Conservation (phyloP, 805 yeast genomes). For the Komagataella kurtzmanii region DNA sequence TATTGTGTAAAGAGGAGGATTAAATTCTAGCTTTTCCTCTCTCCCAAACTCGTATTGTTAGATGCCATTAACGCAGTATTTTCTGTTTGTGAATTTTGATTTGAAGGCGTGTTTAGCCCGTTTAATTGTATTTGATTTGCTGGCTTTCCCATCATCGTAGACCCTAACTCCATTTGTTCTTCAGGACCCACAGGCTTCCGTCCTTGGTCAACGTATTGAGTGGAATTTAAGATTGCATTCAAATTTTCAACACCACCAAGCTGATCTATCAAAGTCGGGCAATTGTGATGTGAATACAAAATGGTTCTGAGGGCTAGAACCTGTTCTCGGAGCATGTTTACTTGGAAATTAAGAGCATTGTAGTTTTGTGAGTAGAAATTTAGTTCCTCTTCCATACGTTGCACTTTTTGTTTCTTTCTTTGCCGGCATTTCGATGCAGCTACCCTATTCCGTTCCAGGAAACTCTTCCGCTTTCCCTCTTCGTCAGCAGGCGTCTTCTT, state of each 20-base stretch:
- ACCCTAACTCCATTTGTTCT: neutral
- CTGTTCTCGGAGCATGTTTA: conserved; percentile 45
- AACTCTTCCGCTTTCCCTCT: conserved; percentile 67
- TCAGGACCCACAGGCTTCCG: neutral
- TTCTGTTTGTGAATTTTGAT: neutral
- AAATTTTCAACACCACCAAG: conserved; percentile 34
- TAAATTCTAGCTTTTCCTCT: neutral
- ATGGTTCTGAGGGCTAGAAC: conserved; percentile 33
- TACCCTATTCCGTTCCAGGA: conserved; percentile 82
- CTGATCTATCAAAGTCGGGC: conserved; percentile 23
- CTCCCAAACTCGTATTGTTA: neutral
- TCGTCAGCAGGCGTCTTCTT: conserved; percentile 35
- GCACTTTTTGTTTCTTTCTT: conserved; percentile 80
- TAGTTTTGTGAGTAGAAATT: conserved; percentile 59
- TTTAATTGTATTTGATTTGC: neutral
- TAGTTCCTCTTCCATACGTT: conserved; percentile 71
- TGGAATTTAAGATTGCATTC: conserved; percentile 23
- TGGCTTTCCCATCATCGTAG: neutral
- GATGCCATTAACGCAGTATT: neutral
- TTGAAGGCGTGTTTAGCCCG: neutral
- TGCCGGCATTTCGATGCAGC: conserved; percentile 97
- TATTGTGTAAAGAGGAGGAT: neutral
- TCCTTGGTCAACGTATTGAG: conserved; percentile 12
- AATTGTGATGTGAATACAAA: conserved; percentile 36
- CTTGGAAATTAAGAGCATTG: conserved; percentile 46